These are phyloP conservation scores for Aureobasidium sp. DNA, from an alignment of 2,329 filamentous ascomycete genomes.

Conservation along the genomic window DNA sequence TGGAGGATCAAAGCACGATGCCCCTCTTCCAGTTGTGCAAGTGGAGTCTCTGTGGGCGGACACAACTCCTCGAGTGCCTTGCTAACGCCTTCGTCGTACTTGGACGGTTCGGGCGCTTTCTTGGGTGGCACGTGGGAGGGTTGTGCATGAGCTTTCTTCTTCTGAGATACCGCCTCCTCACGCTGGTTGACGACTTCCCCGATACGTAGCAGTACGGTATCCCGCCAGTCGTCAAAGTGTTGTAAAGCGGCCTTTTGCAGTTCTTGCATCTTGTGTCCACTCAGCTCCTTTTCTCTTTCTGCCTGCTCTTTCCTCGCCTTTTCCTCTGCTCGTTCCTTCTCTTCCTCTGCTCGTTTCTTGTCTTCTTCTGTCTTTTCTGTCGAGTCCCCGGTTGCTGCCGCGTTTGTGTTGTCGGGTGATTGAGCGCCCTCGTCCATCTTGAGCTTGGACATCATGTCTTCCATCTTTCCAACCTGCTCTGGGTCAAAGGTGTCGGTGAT, in stretches of 20 bases:
- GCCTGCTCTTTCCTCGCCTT: constrained; percentile 27
- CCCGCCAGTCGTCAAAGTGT: constrained; percentile 75
- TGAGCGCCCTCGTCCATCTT: constrained; percentile 16
- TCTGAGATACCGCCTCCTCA: constrained; percentile 24
- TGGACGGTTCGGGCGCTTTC: constrained; percentile 13
- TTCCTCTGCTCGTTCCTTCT: constrained; percentile 23
- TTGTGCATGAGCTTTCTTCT: constrained; percentile 30
- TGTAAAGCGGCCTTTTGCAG: constrained; percentile 60
- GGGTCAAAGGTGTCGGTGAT: constrained; percentile 36
- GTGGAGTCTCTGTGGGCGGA: constrained; percentile 29
- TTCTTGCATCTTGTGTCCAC: constrained; percentile 47
- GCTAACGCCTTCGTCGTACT: constrained; percentile 23
- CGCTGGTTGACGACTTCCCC: constrained; percentile 51
- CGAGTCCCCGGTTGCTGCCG: not conserved
- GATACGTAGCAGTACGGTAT: constrained; percentile 58
- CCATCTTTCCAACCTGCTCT: constrained; percentile 24
- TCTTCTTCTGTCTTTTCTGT: constrained; percentile 20
- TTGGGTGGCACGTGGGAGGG: constrained; percentile 24
- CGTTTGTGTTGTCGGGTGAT: not conserved
- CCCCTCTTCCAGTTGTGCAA: constrained; percentile 27
- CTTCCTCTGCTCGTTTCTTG: constrained; percentile 24
- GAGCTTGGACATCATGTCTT: constrained; percentile 21
- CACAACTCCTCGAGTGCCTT: constrained; percentile 25
- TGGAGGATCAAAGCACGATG: constrained; percentile 29
- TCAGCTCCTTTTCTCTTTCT: constrained; percentile 41